phyloP scores from a whole-genome alignment of 2,329 filamentous ascomycete genomes.

The Aspergillus eucalypticola region DNA sequence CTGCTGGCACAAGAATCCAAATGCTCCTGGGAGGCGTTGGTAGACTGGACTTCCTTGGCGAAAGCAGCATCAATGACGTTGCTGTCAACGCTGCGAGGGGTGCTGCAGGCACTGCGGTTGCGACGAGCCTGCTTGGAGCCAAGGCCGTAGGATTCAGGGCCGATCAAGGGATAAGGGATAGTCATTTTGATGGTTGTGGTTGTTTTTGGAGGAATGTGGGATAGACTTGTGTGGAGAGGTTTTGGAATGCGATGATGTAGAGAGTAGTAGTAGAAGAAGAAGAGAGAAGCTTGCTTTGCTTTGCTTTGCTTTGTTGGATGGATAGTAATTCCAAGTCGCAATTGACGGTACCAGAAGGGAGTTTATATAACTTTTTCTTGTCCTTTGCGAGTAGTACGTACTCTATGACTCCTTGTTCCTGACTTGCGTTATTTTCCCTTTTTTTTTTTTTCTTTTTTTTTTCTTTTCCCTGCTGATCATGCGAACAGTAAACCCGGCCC shows the following conservation, averaged over 20 bases:
- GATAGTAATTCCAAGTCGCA: neutral
- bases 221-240: too few relatives aligned
- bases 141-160: slow-evolving; percentile 1
- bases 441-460: too few relatives aligned
- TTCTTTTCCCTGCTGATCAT: neutral
- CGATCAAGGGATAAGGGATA: slow-evolving; percentile 2
- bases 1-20: neutral
- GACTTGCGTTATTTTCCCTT: too few relatives aligned
- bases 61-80: neutral
- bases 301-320: neutral
- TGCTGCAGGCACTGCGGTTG: neutral
- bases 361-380: neutral
- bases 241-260: neutral
- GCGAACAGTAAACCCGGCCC: neutral
- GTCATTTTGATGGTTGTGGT: neutral
- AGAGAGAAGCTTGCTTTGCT: neutral
- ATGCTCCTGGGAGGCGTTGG: neutral
- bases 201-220: neutral
- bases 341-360: neutral
- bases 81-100: neutral
- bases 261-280: neutral
- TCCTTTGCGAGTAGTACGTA: too few relatives aligned
- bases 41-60: neutral
- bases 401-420: neutral
- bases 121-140: neutral